Evolutionary conservation across 495 filamentous ascomycete species (phyloP).

Genomic region (Daldinia vernicosa): DNA sequence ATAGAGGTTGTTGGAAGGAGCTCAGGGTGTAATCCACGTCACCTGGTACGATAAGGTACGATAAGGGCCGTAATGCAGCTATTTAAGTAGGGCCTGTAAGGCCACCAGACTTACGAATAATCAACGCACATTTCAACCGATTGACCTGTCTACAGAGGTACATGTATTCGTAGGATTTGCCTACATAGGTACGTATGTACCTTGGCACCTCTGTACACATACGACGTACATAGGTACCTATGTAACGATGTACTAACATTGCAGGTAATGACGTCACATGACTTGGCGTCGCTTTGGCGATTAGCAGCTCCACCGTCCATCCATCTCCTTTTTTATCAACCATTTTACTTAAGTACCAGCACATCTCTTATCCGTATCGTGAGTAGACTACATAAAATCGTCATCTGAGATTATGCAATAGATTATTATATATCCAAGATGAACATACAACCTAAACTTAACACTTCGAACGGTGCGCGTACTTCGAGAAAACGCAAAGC

Average conservation of each 20-base stretch:
- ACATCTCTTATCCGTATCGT: not conserved
- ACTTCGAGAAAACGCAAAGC: conserved; percentile 35
- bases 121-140: no score
- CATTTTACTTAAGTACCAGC: no score
- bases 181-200: not conserved
- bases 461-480: not conserved
- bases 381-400: not conserved
- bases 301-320: not conserved
- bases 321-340: not conserved
- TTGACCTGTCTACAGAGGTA: no score
- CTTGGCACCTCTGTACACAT: no score
- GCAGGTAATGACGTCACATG: not conserved
- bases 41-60: no score
- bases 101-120: no score
- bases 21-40: no score
- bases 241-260: not conserved
- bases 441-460: not conserved
- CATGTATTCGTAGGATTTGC: not conserved
- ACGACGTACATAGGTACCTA: not conserved
- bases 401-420: not conserved
- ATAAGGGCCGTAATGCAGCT: no score
- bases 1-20: no score
- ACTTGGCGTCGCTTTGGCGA: not conserved
- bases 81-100: no score
- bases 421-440: not conserved